Conservation (phyloP, 805 yeast genomes). For the Candida maris region DNA sequence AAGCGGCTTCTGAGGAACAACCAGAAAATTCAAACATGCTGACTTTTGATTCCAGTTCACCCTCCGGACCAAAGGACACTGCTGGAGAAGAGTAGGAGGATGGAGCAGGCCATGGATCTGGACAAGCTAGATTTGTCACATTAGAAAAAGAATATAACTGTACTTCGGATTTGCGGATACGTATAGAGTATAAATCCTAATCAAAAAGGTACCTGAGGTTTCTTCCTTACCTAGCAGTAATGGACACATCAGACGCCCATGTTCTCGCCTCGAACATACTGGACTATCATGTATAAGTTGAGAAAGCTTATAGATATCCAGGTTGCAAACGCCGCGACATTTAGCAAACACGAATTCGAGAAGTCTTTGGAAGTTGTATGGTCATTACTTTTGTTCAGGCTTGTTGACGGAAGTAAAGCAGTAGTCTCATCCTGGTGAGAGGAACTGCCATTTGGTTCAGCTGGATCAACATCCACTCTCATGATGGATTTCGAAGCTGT, state of each 20-base stretch:
- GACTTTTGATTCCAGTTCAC: too few species aligned
- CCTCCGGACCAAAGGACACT: too few species aligned
- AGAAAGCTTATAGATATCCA: slow-evolving; percentile 73
- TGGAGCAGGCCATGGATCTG: too few species aligned
- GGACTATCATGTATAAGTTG: slow-evolving; percentile 52
- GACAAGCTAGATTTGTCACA: too few species aligned
- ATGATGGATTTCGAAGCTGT: slow-evolving; percentile 68
- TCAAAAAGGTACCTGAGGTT: too few species aligned
- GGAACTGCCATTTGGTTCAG: slow-evolving; percentile 7
- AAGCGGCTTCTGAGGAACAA: too few species aligned
- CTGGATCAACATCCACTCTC: slow-evolving; percentile 44
- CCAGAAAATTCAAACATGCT: too few species aligned
- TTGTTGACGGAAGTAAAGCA: slow-evolving; percentile 10
- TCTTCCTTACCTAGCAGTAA: too few species aligned
- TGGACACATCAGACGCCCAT: slow-evolving; percentile 32
- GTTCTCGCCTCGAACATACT: slow-evolving; percentile 33
- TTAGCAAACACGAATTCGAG: slow-evolving; percentile 60
- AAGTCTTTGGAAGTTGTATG: slow-evolving; percentile 40
- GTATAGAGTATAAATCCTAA: too few species aligned
- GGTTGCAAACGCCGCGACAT: slow-evolving; percentile 47
- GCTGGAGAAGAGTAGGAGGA: too few species aligned
- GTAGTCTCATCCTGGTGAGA: slow-evolving; percentile 3
- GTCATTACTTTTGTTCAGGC: slow-evolving; percentile 13
- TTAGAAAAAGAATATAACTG: too few species aligned
- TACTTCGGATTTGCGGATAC: too few species aligned